Conservation (phyloP, 73 alveolate species). For the Uronychia binucleata region DNA sequence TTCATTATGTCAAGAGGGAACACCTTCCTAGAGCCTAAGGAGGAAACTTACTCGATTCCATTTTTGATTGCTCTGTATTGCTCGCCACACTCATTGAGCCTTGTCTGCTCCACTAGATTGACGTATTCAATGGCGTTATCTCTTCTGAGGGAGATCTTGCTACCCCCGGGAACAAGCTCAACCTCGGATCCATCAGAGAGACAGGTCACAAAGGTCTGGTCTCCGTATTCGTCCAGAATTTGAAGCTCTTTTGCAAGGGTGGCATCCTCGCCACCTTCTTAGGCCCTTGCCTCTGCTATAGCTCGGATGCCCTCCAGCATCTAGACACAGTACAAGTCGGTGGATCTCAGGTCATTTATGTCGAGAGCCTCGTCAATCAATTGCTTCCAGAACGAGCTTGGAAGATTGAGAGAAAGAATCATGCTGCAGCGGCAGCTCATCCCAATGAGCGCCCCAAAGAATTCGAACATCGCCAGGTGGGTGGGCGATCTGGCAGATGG, state of each 20-base stretch:
- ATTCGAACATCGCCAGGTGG: slow-evolving; percentile 79
- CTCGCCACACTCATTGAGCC: slow-evolving; percentile 81
- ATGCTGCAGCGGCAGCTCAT: slow-evolving; percentile 81
- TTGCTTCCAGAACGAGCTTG: slow-evolving; percentile 88
- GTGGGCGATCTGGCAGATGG: slow-evolving; percentile 89
- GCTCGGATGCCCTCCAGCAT: slow-evolving; percentile 75
- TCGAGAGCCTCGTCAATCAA: slow-evolving; percentile 77
- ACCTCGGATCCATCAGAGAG: slow-evolving; percentile 81
- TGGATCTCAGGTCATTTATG: slow-evolving; percentile 75
- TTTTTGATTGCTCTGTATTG: slow-evolving; percentile 84
- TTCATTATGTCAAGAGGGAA: slow-evolving; percentile 60
- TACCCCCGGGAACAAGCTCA: slow-evolving; percentile 85
- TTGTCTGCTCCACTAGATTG: slow-evolving; percentile 62
- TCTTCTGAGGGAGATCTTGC: slow-evolving; percentile 60
- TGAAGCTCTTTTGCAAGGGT: no score
- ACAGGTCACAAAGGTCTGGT: slow-evolving; percentile 69
- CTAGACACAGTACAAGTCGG: slow-evolving; percentile 83
- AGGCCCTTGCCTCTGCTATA: slow-evolving; percentile 26
- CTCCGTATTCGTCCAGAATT: slow-evolving; percentile 64
- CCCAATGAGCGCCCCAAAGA: slow-evolving; percentile 90
- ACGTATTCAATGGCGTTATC: slow-evolving; percentile 74
- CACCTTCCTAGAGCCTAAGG: slow-evolving; percentile 20
- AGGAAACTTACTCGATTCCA: slow-evolving; percentile 67
- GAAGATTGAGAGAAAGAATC: slow-evolving; percentile 72
- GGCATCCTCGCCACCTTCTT: slow-evolving; percentile 70